Evolutionary conservation across 805 yeast genomes (phyloP), one percentile per base, ranked within the genome.

Genomic region (Suhomyces prunicola): DNA sequence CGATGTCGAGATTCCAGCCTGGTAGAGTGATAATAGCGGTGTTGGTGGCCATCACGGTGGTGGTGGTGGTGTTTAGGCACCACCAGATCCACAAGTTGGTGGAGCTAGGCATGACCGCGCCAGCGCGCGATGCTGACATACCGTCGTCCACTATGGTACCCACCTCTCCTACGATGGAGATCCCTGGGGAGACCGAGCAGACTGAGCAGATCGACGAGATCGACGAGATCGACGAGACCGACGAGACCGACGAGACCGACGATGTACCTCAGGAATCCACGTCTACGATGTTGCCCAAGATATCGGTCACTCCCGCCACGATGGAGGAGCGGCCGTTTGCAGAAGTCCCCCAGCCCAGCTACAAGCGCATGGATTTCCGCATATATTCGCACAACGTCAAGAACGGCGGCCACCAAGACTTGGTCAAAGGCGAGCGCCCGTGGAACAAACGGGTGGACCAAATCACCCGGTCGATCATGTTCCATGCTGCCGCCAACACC

Each of bases 381-480:
- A 56, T 71, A n/a, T 71, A 71, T 53, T 65, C 73, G 10, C 75
- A 71, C 50, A 71, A 71, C 57, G 60, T 71, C 50, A 70, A 68
- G 44, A 69, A 66, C 52, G 73, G 70, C 6, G 68, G 64, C 22
- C 63, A 61, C 50, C 57, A 52, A 6, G 48, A 44, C 7, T 55
- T 67, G 4, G 66, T 48, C 13, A 51, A 58, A 1, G 72, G 69
- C 10, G 74, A 70, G 55, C 56, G 50, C 33, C 56, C 60, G 23
- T 70, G 74, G 74, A 41, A 45, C 1, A 51, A 57, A 13, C 52
- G 74, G 19, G 53, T 52, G 35, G 55, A 56, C 27, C 56, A 52
- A 50, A 52, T 61, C 39, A 51, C 46, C 44, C 50, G 42, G 19
- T 56, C 62, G 22, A 61, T 61, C 51, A 52, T 40, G 48, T 60